Base-by-base conservation (phyloP, 176 grass and related monocot species). In the Zea luxurians region DNA sequence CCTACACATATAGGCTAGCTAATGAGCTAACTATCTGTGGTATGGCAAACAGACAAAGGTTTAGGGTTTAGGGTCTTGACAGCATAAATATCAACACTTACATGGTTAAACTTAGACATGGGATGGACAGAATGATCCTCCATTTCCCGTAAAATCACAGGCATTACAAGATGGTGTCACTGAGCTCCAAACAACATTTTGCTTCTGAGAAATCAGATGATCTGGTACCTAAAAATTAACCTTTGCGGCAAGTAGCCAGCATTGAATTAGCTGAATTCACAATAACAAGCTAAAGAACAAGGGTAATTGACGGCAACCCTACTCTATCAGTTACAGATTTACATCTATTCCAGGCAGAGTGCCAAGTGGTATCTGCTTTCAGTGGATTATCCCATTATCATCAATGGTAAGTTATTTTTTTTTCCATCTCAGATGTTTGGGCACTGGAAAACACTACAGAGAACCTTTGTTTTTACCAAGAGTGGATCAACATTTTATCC, bases 11-110 rank as follows among this genome's bases (percentile, higher is more conserved):
- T 77, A 64, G 64, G 35, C 64, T 20, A 45, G 68, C 34, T 71
- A 47, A 84, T 76, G 76, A 81, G 45, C 73, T 52, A 66, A 73
- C 81, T 82, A 77, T 21, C 13, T 71, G 21, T 87, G 45, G 74
- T 40, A 34, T 75, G 55, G 10, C 6, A 80, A 77, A 42, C 61
- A 40, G 63, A 54, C 37, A 75, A 75, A 65, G 66, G 83, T 80
- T 91, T 92, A 27, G 27, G 27, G 27, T 27, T 27, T 27, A 27
- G 1, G 27, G 27, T 27, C 27, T 27, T 27, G 27, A 34, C 48
- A 85, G 61, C 61, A 83, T 61, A 66, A 83, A 78, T 59, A 27
- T 1, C 27, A 27, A 27, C 27, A 27, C 27, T 27, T 27, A 27
- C 27, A 27, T 27, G 27, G 27, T 27, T 27, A 27, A 1, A 27